A percentile compares a stretch with the other conserved stretches of the same genome.
Conservation (phyloP, 495 filamentous ascomycete species). For the Margaritispora aquatica region DNA sequence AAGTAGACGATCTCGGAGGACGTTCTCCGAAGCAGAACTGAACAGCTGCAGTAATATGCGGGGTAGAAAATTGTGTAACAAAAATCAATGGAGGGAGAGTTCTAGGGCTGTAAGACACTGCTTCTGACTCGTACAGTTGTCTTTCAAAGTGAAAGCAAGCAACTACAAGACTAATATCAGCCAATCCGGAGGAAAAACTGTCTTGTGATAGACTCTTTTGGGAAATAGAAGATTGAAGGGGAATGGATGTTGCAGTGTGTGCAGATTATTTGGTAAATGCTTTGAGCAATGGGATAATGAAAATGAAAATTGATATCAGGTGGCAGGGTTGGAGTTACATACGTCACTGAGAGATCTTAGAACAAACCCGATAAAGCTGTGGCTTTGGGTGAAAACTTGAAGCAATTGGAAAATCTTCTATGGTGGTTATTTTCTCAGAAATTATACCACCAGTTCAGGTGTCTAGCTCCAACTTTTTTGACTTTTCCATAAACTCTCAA, state of each 20-base stretch:
- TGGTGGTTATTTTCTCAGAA: neutral
- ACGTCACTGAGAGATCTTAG: neutral
- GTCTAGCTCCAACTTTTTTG: neutral
- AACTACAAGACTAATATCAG: neutral
- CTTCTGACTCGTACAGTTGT: conserved; percentile 9
- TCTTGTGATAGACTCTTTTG: neutral
- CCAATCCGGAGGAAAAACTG: neutral
- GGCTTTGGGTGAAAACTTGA: neutral
- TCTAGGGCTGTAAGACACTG: neutral
- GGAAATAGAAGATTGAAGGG: neutral
- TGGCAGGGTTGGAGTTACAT: neutral
- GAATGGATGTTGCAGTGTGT: neutral
- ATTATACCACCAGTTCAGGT: neutral
- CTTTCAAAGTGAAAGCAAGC: neutral
- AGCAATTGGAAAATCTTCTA: neutral
- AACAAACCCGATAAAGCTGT: neutral
- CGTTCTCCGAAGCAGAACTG: neutral
- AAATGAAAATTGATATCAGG: no score
- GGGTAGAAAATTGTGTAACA: conserved; percentile 10
- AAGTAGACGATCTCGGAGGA: conserved; percentile 4
- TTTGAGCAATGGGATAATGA: neutral
- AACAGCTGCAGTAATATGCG: conserved; percentile 6
- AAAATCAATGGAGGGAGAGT: neutral
- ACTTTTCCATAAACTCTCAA: neutral
- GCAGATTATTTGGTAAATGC: neutral